phyloP scores from a whole-genome alignment of 495 filamentous ascomycete species.

The Xylaria sp. region DNA sequence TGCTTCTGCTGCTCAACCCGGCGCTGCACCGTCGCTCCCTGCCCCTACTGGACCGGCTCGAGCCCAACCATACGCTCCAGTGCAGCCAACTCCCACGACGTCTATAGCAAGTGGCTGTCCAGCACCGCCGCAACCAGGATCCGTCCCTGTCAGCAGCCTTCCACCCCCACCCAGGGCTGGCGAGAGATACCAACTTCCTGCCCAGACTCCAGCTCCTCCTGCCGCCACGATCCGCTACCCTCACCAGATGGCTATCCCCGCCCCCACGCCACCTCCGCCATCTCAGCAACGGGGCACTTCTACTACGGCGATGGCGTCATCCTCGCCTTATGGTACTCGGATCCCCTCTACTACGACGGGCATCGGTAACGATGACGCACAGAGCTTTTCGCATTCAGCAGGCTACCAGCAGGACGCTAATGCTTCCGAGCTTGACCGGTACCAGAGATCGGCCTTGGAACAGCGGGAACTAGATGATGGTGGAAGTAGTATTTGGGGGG shows the following conservation, averaged over 20 bases:
- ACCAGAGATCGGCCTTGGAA: conserved; percentile 40
- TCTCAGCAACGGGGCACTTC: conserved; percentile 47
- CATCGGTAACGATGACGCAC: conserved; percentile 9
- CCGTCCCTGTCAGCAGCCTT: conserved; percentile 50
- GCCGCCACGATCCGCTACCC: conserved; percentile 43
- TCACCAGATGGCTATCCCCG: conserved; percentile 51
- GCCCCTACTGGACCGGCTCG: conserved; percentile 40
- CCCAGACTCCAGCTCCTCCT: conserved; percentile 29
- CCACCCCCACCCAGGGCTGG: conserved; percentile 65
- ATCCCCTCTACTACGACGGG: conserved; percentile 18
- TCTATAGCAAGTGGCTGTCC: conserved; percentile 44
- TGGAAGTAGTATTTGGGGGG: conserved; percentile 55
- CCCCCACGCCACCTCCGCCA: conserved; percentile 42
- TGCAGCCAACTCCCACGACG: conserved; percentile 42
- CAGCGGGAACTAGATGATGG: conserved; percentile 35
- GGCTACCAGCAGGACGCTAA: conserved; percentile 65
- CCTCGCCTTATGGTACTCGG: conserved; percentile 29
- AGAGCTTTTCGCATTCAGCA: conserved; percentile 54
- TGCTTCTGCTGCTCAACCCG: conserved; percentile 52
- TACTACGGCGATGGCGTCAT: conserved; percentile 36
- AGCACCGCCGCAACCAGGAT: conserved; percentile 68
- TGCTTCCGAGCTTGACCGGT: conserved; percentile 51
- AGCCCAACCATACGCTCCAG: conserved; percentile 34
- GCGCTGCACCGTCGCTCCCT: conserved; percentile 44
- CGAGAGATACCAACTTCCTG: conserved; percentile 47